Conservation (phyloP, 805 yeast species). For the Yarrowia osloensis region DNA sequence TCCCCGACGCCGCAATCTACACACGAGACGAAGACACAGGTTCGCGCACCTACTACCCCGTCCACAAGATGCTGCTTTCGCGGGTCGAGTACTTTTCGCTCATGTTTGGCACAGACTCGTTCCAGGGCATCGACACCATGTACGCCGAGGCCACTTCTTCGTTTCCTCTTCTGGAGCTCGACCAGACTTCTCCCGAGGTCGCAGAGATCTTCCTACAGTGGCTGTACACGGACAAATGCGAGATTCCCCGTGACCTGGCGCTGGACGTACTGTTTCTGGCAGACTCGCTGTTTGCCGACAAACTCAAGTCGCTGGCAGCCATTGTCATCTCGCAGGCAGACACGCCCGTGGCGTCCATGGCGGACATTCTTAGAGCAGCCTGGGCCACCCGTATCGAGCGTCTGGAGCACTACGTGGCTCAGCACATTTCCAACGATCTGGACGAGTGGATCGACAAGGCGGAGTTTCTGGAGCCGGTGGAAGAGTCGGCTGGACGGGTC, state of each 20-base stretch:
- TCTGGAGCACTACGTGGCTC: slow-evolving; percentile 64
- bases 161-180: slow-evolving; percentile 44
- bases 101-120: slow-evolving; percentile 48
- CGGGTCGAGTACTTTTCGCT: slow-evolving; percentile 66
- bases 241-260: slow-evolving; percentile 53
- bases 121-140: background rate
- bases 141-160: slow-evolving; percentile 44
- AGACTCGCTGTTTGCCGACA: slow-evolving; percentile 55
- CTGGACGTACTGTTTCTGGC: slow-evolving; percentile 61
- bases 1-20: slow-evolving; percentile 32
- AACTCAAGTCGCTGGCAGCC: slow-evolving; percentile 66
- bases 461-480: slow-evolving; percentile 46
- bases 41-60: slow-evolving; percentile 52
- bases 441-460: slow-evolving; percentile 44
- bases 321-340: slow-evolving; percentile 46
- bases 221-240: slow-evolving; percentile 61
- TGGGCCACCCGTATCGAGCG: slow-evolving; percentile 70
- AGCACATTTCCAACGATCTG: slow-evolving; percentile 56
- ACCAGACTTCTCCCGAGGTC: slow-evolving; percentile 42
- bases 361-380: slow-evolving; percentile 60
- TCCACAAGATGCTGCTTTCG: slow-evolving; percentile 59
- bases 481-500: slow-evolving; percentile 60
- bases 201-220: slow-evolving; percentile 56
- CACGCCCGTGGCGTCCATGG: slow-evolving; percentile 46
- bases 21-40: slow-evolving; percentile 13